Evolutionary conservation across 208 protist species (phyloP).

Genomic region (Leishmania arabica): DNA sequence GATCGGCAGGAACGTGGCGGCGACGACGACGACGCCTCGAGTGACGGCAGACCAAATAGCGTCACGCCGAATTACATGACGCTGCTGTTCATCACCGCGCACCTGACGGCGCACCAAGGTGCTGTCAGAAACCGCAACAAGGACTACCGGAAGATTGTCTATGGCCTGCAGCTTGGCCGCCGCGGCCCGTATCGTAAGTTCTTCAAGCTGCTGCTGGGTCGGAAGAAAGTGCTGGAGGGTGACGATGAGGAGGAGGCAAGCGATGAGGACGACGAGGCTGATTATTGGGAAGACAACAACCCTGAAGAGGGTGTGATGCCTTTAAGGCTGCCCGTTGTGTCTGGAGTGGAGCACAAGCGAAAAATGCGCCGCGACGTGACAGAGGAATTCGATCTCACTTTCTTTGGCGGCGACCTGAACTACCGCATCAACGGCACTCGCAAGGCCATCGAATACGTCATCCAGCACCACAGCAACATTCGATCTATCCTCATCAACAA

Average conservation of each 20-base stretch:
- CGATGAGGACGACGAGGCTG: constrained; percentile 3
- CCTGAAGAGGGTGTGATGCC: constrained; percentile 12
- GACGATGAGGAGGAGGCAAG: constrained; percentile 21
- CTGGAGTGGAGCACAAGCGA: background rate
- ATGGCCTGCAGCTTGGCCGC: constrained; percentile 43
- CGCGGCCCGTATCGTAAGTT: constrained; percentile 44
- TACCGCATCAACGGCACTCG: constrained; percentile 94
- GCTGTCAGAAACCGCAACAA: constrained; percentile 78
- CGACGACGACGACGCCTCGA: background rate
- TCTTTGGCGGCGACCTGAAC: constrained; percentile 96
- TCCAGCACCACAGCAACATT: constrained; percentile 61
- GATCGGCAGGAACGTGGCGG: background rate
- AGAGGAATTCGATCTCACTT: constrained; percentile 90
- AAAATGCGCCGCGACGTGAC: constrained; percentile 67
- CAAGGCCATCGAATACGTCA: constrained; percentile 78
- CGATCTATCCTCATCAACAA: constrained; percentile 81
- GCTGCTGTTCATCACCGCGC: constrained; percentile 88
- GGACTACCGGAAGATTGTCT: constrained; percentile 82
- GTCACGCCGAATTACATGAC: constrained; percentile 48
- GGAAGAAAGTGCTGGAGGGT: constrained; percentile 6
- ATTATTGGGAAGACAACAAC: constrained; percentile 10
- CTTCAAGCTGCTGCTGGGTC: constrained; percentile 27
- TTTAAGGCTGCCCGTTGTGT: constrained; percentile 20
- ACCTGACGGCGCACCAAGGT: constrained; percentile 91
- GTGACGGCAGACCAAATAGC: background rate